Evolutionary conservation across 169 alveolate genomes (phyloP).

Genomic region (Babesia ovis): DNA sequence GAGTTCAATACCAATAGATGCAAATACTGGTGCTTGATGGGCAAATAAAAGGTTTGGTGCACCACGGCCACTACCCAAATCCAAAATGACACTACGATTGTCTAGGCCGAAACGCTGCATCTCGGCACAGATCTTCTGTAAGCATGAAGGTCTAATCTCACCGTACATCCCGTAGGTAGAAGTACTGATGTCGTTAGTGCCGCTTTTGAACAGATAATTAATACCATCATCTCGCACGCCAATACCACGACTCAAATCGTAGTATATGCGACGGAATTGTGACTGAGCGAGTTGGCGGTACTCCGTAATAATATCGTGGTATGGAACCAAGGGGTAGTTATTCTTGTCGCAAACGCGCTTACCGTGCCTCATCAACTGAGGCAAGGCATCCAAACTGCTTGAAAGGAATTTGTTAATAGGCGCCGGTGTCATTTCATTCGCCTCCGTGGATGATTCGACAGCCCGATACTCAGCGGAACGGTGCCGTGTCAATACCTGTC

Average conservation of each 20-base stretch:
- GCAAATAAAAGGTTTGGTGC: conserved; percentile 79
- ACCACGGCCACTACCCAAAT: conserved; percentile 86
- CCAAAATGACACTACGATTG: conserved; percentile 75
- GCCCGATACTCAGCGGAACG: not conserved
- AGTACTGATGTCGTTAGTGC: conserved; percentile 60
- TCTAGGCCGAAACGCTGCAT: conserved; percentile 79
- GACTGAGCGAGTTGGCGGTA: conserved; percentile 39
- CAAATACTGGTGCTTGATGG: conserved; percentile 49
- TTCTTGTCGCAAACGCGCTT: not conserved
- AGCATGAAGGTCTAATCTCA: conserved; percentile 74
- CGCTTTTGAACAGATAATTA: conserved; percentile 37
- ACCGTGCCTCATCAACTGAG: not conserved
- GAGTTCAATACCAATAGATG: conserved; percentile 73
- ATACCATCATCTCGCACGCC: conserved; percentile 24
- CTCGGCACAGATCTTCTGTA: conserved; percentile 68
- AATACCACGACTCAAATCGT: conserved; percentile 32
- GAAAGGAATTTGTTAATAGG: not conserved
- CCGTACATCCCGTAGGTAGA: conserved; percentile 88
- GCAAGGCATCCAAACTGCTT: not conserved
- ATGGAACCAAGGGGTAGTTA: not conserved
- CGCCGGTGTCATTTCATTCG: not conserved
- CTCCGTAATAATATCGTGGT: not conserved
- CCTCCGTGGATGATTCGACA: not conserved
- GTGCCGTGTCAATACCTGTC: conserved; percentile 6
- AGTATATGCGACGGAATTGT: conserved; percentile 26